Base-by-base conservation (phyloP, 1,284 basidiomycete species). In the Cutaneotrichosporon dermatis region DNA sequence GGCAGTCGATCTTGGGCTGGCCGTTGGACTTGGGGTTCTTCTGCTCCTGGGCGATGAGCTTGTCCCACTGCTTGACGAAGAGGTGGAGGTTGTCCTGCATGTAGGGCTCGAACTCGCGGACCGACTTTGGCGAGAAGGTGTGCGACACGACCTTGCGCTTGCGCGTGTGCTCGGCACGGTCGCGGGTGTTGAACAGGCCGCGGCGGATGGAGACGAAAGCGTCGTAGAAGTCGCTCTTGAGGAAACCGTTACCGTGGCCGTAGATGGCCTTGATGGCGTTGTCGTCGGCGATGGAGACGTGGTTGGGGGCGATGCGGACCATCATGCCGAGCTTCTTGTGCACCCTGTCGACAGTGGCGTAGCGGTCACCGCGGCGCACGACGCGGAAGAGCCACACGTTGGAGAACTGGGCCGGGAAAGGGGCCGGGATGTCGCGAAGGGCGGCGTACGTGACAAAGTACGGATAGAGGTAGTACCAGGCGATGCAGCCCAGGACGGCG, bases 61-160 rank as follows among this genome's bases (percentile, higher is more conserved):
- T 80, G 69, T 92, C 89, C 89, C 89, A 92, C 69, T 90, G 88
- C n/a, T 75, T 75, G 62, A 91, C 75, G 57, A 92, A 77, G 55
- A 82, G 79, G 5, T 67, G 70, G 36, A 91, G 82, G 72, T 88
- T 87, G 13, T 80, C 69, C 15, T 89, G 67, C 88, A 92, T 84
- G 65, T 89, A 84, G 0, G 88, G 88, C 75, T 92, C 76, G 58
- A 80, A 80, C 69, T 89, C 88, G 62, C 88, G 75, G 13, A 93
- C 82, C 87, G 49, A 43, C 58, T 52, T 64, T 39, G 51, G 55
- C 7, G 89, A 86, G 79, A 92, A 94, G 62, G 92, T 88, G 76
- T 92, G 86, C 1, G 89, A 87, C 43, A 94, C 85, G 62, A 92
- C 89, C 79, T 92, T 93, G 76, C 91, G 85, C 78, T 93, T 93